Base-by-base conservation (phyloP, 2,329 filamentous ascomycete genomes). In the Biscogniauxia sp. region DNA sequence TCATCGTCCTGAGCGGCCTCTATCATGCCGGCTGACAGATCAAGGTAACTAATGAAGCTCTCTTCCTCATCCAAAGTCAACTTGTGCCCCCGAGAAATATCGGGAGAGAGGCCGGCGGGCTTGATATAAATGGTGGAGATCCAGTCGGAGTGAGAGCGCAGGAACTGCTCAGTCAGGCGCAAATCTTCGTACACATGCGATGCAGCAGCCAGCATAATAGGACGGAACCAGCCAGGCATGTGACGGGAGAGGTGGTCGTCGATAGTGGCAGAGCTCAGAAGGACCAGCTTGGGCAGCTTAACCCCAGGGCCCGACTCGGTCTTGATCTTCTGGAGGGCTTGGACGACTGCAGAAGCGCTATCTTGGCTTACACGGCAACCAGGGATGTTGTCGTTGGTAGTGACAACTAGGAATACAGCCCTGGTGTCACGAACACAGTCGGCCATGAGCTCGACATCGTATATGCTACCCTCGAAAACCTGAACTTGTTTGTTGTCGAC, bases 1-100 rank as follows among this genome's bases (percentile, higher is more conserved):
- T 72, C 66, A 11, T 63, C 58, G 50, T 75, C 74, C 37, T 78
- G 72, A 0, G 75, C 79, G 5, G 75, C 76, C 66, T 83, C 79
- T 19, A 82, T 71, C 81, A 83, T 83, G 0, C 67, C 80, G 1
- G 77, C 79, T 1, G 79, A 74, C 17, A 82, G 64, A 64, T 82
- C 80, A 4, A 77, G 49, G 54, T 78, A 83, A 1, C 69, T 73
- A 1, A 83, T 28, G 26, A 74, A 74, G 4, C 69, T 75, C 55
- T 78, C 70, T 55, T 79, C 68, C 8, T 75, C 68, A 53, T 72
- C 68, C 1, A 78, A 57, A 20, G 66, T 79, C 17, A 83, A 64
- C 52, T 56, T 60, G 64, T 83, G 78, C 2, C 80, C 80, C 0
- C 74, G 68, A 62, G 72, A 68, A 2, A 69, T 54, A 59, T 79